Evolutionary conservation across 73 alveolate genomes (phyloP).

Genomic region (Paramecium sonneborni): DNA sequence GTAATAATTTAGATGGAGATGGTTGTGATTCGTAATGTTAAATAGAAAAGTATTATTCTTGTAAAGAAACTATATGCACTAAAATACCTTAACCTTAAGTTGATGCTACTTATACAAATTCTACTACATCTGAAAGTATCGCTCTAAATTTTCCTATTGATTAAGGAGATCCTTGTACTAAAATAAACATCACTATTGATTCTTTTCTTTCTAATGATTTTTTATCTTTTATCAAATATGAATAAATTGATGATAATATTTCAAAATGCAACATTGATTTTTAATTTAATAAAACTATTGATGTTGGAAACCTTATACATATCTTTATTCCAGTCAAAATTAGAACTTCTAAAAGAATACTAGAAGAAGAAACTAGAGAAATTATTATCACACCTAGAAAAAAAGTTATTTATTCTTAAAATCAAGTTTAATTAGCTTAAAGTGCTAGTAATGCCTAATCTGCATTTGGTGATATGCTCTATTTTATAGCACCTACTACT

Average conservation of each 20-base stretch:
- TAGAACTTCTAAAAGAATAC: background rate
- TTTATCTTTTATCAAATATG: background rate
- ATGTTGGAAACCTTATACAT: background rate
- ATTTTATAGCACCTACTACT: background rate
- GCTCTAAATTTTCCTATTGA: background rate
- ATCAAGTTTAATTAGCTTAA: conserved; percentile 31
- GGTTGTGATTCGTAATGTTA: conserved; percentile 30
- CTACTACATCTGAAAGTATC: background rate
- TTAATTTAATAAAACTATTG: background rate
- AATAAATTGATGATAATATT: background rate
- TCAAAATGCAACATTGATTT: background rate
- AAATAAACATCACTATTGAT: background rate
- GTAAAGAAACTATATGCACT: background rate
- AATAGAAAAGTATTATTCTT: background rate
- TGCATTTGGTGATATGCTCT: background rate
- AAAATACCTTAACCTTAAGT: background rate
- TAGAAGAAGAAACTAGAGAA: background rate
- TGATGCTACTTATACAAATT: background rate
- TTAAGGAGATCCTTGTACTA: background rate
- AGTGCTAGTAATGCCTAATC: background rate
- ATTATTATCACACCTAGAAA: conserved; percentile 17
- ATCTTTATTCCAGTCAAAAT: background rate
- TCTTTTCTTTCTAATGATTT: background rate
- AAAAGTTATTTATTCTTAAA: background rate
- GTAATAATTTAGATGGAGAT: background rate